Conservation (phyloP, 2,329 filamentous ascomycete species). For the Emmonsiellopsis sp. region DNA sequence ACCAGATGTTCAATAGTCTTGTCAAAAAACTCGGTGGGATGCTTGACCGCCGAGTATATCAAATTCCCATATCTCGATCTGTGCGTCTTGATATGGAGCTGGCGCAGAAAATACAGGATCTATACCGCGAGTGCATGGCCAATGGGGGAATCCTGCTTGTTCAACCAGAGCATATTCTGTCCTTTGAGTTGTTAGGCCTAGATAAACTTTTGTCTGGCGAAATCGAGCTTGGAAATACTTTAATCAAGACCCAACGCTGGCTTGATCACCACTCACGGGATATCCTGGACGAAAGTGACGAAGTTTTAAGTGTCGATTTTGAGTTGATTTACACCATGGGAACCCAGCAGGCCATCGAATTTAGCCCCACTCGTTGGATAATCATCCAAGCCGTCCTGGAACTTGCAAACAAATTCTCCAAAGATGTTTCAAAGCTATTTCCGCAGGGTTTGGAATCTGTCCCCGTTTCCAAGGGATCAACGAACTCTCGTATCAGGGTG, state of each 20-base stretch:
- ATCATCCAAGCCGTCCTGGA: constrained; percentile 45
- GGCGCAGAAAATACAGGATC: constrained; percentile 25
- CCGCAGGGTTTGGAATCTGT: constrained; percentile 1
- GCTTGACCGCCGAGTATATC: constrained; percentile 42
- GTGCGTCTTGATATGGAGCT: constrained; percentile 25
- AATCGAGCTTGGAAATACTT: constrained; percentile 17
- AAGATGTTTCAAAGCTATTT: constrained; percentile 3
- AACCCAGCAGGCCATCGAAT: constrained; percentile 40
- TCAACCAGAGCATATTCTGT: constrained; percentile 56
- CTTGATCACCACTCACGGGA: constrained; percentile 41
- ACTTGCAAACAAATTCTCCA: constrained; percentile 22
- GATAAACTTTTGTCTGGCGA: constrained; percentile 36
- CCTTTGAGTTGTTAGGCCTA: constrained; percentile 52
- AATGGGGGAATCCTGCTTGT: constrained; percentile 48
- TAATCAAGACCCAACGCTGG: constrained; percentile 37
- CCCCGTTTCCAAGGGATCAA: constrained; percentile 13
- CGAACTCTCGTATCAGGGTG: constrained; percentile 43
- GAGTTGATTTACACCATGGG: constrained; percentile 57
- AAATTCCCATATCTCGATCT: constrained; percentile 48
- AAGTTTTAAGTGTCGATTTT: constrained; percentile 51
- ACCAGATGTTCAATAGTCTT: constrained; percentile 50
- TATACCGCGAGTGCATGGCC: constrained; percentile 40
- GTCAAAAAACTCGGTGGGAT: constrained; percentile 44
- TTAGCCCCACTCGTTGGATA: constrained; percentile 47
- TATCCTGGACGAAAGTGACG: constrained; percentile 56